Evolutionary conservation across 352 stramenopile genomes (phyloP).

Genomic region (Globisporangium spiculum): DNA sequence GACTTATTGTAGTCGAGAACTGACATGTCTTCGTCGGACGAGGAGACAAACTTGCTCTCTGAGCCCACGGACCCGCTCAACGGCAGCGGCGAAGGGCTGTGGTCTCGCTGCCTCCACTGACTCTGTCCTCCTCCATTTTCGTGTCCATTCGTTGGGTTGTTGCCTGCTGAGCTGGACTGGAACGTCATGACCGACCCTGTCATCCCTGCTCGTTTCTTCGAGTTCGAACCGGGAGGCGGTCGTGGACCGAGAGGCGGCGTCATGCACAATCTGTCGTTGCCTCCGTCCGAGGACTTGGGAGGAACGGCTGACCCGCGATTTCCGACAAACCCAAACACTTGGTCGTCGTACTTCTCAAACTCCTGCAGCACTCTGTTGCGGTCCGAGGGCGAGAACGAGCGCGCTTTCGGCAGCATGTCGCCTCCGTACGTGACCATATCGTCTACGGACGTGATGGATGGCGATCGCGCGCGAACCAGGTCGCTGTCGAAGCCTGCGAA

Average conservation of each 20-base stretch:
- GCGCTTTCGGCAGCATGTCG: conserved; percentile 41
- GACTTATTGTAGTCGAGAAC: conserved; percentile 21
- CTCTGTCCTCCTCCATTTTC: conserved; percentile 31
- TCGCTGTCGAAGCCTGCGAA: conserved; percentile 60
- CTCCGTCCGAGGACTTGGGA: conserved; percentile 43
- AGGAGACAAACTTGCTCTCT: conserved; percentile 35
- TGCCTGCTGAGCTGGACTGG: conserved; percentile 36
- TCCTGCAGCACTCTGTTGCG: conserved; percentile 42
- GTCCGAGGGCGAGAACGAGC: conserved; percentile 45
- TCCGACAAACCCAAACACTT: conserved; percentile 52
- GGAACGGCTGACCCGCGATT: conserved; percentile 15
- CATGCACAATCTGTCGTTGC: conserved; percentile 32
- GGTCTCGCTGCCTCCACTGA: conserved; percentile 43
- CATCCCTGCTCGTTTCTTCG: conserved; percentile 36
- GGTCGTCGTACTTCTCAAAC: conserved; percentile 72
- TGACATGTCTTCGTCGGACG: conserved; percentile 30
- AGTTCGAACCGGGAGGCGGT: conserved; percentile 32
- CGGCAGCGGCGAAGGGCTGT: conserved; percentile 38
- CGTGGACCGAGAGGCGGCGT: conserved; percentile 48
- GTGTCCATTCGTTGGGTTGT: conserved; percentile 8
- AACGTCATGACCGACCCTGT: conserved; percentile 27
- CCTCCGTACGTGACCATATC: conserved; percentile 40
- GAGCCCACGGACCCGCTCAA: conserved; percentile 33
- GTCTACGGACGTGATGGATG: conserved; percentile 52
- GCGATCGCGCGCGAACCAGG: conserved; percentile 55